These are phyloP conservation scores for Copromyces sp. DNA, from an alignment of 495 filamentous ascomycete species.

Conservation along the genomic window DNA sequence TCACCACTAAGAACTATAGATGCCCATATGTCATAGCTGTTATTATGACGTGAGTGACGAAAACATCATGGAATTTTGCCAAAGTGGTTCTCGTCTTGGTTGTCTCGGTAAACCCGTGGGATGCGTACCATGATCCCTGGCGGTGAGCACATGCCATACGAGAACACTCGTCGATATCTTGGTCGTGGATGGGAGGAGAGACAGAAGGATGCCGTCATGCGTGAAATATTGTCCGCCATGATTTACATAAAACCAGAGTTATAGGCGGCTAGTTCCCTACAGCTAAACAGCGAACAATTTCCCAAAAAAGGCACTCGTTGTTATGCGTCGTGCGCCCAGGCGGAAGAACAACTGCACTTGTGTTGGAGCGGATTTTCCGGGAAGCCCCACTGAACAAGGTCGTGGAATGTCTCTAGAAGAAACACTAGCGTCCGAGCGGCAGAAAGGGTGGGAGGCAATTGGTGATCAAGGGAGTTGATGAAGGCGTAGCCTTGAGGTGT, in stretches of 20 bases:
- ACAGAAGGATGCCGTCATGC: conserved; percentile 26
- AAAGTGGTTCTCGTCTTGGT: not conserved
- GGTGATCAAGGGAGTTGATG: not conserved
- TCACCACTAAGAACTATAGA: not conserved
- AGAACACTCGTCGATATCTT: not conserved
- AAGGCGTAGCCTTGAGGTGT: not conserved
- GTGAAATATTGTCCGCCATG: conserved; percentile 22
- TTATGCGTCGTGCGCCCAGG: conserved; percentile 26
- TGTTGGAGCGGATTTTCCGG: not conserved
- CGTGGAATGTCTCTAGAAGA: conserved; percentile 32
- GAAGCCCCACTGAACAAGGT: conserved; percentile 27
- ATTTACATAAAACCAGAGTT: conserved; percentile 34
- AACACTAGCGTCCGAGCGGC: conserved; percentile 17
- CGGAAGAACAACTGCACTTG: conserved; percentile 3
- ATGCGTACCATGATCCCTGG: not conserved
- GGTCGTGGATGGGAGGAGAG: not conserved
- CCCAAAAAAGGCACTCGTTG: conserved; percentile 30
- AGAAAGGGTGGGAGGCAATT: conserved; percentile 1
- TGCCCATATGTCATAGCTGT: not conserved
- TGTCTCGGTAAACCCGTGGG: not conserved
- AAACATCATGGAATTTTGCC: not conserved
- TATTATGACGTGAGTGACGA: not conserved
- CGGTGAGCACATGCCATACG: not conserved
- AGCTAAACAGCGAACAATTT: conserved; percentile 36
- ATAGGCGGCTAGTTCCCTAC: conserved; percentile 23